Conservation (phyloP, 129 eudicot species). For the Mikania micrantha region DNA sequence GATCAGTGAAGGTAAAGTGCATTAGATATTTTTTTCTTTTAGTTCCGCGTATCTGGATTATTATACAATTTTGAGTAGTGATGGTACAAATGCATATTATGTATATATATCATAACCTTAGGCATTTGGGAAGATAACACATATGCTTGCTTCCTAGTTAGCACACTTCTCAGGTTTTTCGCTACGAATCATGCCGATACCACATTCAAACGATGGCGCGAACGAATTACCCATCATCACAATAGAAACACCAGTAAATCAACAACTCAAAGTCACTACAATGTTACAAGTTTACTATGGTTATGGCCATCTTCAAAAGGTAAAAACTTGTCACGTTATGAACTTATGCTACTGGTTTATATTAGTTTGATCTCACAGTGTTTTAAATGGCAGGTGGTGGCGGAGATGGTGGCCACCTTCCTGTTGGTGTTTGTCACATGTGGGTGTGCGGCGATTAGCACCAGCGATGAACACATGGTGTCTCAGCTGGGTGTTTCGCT, state of each 20-base stretch:
- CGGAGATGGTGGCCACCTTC: conserved; percentile 71
- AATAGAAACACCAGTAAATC: conserved; percentile 1
- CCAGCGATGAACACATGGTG: conserved; percentile 39
- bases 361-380: neutral
- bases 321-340: too few relatives aligned
- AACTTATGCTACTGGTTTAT: too few relatives aligned
- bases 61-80: neutral
- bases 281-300: conserved; percentile 1
- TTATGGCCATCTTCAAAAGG: conserved; percentile 12
- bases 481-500: conserved; percentile 68
- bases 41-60: neutral
- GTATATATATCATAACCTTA: neutral
- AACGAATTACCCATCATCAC: conserved; percentile 1
- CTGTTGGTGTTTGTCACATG: conserved; percentile 78
- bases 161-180: neutral
- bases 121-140: neutral
- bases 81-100: neutral
- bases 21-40: neutral
- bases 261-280: neutral
- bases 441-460: conserved; percentile 55
- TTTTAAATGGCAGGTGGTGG: conserved; percentile 41
- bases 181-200: neutral
- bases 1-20: neutral
- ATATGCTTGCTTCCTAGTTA: neutral
- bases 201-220: neutral